Evolutionary conservation across 179 eudicot species (phyloP).

Genomic region (Camellia oleifera): DNA sequence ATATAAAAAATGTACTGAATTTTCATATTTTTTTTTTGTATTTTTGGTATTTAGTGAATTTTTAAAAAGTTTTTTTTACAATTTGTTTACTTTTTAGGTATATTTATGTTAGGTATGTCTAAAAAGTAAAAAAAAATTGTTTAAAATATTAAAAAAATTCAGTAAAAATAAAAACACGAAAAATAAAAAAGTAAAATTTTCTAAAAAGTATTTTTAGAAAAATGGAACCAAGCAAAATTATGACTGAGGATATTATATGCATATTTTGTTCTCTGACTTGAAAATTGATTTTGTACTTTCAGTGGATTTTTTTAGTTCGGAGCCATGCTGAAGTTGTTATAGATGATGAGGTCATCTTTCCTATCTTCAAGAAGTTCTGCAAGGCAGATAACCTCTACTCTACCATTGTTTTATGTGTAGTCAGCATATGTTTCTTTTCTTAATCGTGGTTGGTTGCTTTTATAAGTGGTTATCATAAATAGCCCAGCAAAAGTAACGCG

Average conservation of each 20-base stretch:
- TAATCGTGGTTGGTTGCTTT: background rate
- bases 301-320: constrained; percentile 77
- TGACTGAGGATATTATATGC: background rate
- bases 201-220: no score
- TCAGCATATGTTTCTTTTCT: background rate
- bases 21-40: no score
- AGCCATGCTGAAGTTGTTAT: constrained; percentile 76
- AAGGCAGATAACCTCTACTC: constrained; percentile 48
- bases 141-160: no score
- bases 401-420: background rate
- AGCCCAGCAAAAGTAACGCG: no score
- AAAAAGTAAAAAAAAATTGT: no score
- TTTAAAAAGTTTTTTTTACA: no score
- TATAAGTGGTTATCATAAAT: no score
- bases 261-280: constrained; percentile 2
- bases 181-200: no score
- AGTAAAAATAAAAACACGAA: no score
- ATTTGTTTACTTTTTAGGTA: background rate
- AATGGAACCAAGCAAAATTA: no score
- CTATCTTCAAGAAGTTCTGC: constrained; percentile 69
- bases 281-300: constrained; percentile 21
- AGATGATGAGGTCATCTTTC: constrained; percentile 69
- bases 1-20: no score
- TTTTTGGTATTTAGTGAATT: no score
- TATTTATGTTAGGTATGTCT: background rate